Conservation (phyloP, 139 green algal genomes). For the Nannochloris sp. region DNA sequence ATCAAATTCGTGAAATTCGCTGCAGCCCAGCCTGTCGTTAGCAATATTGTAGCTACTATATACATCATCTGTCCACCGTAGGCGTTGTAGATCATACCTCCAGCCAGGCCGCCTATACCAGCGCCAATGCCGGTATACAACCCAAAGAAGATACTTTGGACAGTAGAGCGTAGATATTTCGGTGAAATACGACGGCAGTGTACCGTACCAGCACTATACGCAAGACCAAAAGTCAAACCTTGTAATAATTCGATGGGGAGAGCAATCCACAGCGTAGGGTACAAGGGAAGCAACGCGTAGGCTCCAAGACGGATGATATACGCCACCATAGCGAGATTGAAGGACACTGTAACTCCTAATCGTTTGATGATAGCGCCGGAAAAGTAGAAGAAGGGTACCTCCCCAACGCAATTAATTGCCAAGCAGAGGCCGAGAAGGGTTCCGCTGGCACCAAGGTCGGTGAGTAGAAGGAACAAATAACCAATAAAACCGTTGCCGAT, state of each 20-base stretch:
- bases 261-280: constrained; percentile 24
- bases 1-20: not conserved
- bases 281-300: constrained; percentile 15
- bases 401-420: constrained; percentile 11
- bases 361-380: constrained; percentile 1
- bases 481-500: not conserved
- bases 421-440: constrained; percentile 24
- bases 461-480: constrained; percentile 24
- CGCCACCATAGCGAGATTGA: constrained; percentile 8
- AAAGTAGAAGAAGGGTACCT: constrained; percentile 19
- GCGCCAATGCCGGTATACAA: constrained; percentile 17
- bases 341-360: constrained; percentile 3
- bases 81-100: constrained; percentile 16
- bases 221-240: constrained; percentile 35
- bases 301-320: constrained; percentile 9
- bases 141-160: constrained; percentile 4
- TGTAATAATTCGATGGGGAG: constrained; percentile 37
- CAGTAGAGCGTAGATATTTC: constrained; percentile 5
- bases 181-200: constrained; percentile 20
- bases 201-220: constrained; percentile 20
- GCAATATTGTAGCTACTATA: no score
- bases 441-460: constrained; percentile 8
- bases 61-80: constrained; percentile 5
- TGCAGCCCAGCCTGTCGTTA: no score
- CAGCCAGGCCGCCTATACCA: constrained; percentile 10